A percentile compares a stretch with the other conserved stretches of the same genome.
Evolutionary conservation across 2,329 filamentous ascomycete genomes (phyloP).

Genomic region (Colletotrichum shisoi): DNA sequence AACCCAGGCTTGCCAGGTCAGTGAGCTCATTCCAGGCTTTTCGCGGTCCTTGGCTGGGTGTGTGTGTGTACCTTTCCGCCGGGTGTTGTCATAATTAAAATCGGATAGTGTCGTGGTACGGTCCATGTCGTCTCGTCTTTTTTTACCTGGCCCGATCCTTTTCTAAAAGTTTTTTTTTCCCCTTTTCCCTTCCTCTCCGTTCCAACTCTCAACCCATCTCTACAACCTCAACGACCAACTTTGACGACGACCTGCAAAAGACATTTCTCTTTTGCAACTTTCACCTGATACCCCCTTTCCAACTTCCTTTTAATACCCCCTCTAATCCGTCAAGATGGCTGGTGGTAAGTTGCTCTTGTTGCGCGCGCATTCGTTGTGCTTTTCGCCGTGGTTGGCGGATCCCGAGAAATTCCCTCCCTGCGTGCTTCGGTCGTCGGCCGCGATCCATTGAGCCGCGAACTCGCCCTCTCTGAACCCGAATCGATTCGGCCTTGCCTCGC

Average conservation of each 20-base stretch:
- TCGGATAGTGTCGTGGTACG: constrained; percentile 44
- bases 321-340: constrained; percentile 51
- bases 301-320: constrained; percentile 33
- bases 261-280: constrained; percentile 39
- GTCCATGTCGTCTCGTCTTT: constrained; percentile 42
- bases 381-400: constrained; percentile 31
- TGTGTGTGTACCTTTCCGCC: constrained; percentile 33
- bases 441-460: constrained; percentile 33
- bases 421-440: neutral
- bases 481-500: constrained; percentile 2
- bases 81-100: constrained; percentile 54
- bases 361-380: constrained; percentile 4
- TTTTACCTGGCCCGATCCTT: constrained; percentile 42
- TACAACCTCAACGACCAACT: constrained; percentile 31
- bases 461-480: neutral
- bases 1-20: constrained; percentile 17
- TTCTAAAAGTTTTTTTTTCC: constrained; percentile 41
- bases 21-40: constrained; percentile 46
- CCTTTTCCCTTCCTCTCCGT: constrained; percentile 21
- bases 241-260: constrained; percentile 39
- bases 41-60: constrained; percentile 40
- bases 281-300: constrained; percentile 43
- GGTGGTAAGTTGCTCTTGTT: constrained; percentile 51
- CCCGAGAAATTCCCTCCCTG: constrained; percentile 5
- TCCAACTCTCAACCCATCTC: constrained; percentile 10